phyloP scores from a whole-genome alignment of 495 filamentous ascomycete genomes.

The Aspergillus steynii region DNA sequence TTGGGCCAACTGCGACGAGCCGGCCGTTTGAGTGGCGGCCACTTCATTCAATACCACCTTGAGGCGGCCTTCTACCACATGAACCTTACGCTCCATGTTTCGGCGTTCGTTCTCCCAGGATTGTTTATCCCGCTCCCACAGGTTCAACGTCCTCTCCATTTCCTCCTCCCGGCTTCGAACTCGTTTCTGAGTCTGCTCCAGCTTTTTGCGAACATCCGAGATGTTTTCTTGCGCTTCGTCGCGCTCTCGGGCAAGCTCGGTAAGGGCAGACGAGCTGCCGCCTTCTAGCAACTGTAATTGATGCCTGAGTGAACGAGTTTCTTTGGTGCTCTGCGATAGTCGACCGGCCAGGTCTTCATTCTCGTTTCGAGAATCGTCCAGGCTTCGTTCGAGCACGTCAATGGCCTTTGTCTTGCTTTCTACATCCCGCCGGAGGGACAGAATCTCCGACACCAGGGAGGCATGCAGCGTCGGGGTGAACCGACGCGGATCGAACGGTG shows the following conservation, averaged over 20 bases:
- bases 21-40: constrained; percentile 66
- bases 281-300: constrained; percentile 85
- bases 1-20: constrained; percentile 23
- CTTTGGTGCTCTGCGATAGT: constrained; percentile 63
- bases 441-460: constrained; percentile 90
- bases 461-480: constrained; percentile 97
- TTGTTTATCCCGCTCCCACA: constrained; percentile 81
- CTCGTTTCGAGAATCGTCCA: constrained; percentile 71
- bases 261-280: constrained; percentile 79
- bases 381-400: constrained; percentile 73
- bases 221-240: constrained; percentile 79
- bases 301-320: constrained; percentile 76
- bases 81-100: constrained; percentile 76
- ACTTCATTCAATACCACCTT: constrained; percentile 84
- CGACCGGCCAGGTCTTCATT: constrained; percentile 65
- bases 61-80: constrained; percentile 83
- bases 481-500: constrained; percentile 80
- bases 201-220: constrained; percentile 71
- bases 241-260: constrained; percentile 79
- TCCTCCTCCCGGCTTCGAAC: constrained; percentile 82
- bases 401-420: constrained; percentile 85
- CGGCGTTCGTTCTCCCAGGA: constrained; percentile 80
- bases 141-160: constrained; percentile 66
- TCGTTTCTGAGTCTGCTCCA: constrained; percentile 78
- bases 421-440: constrained; percentile 80